Percentiles rank a stretch among this genome's conserved stretches.
Evolutionary conservation across 2,329 filamentous ascomycete genomes (phyloP).

Genomic region (Colletotrichum phormii): DNA sequence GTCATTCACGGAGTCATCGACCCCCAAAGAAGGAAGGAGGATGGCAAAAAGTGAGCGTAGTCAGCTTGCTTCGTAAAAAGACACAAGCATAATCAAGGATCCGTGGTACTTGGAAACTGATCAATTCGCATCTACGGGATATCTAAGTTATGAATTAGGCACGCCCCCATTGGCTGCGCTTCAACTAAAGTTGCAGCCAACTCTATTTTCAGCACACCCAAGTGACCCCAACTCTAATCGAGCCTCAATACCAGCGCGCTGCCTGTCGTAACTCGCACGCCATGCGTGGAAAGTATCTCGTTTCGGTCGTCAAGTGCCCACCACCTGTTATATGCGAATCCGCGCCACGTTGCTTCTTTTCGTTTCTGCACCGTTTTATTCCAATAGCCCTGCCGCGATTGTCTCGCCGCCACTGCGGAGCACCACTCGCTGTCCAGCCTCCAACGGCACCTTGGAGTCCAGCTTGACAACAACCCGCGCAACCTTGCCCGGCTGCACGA

Average conservation of each 20-base stretch:
- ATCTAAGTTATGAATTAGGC: conserved; percentile 2
- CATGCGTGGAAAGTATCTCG: background rate
- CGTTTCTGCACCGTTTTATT: conserved; percentile 56
- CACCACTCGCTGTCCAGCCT: conserved; percentile 83
- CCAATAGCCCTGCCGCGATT: conserved; percentile 87
- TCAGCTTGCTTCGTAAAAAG: background rate
- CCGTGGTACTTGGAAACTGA: conserved; percentile 2
- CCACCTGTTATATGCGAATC: background rate
- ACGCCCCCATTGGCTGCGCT: conserved; percentile 12
- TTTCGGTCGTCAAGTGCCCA: background rate
- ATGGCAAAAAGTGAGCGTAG: background rate
- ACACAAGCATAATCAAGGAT: background rate
- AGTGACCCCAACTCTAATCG: conserved; percentile 21
- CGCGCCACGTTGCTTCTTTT: conserved; percentile 17
- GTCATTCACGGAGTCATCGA: background rate
- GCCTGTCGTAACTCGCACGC: background rate
- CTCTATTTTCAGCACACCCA: conserved; percentile 23
- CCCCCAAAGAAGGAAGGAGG: background rate
- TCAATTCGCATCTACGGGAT: background rate
- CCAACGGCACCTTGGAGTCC: conserved; percentile 80
- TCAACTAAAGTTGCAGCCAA: conserved; percentile 13
- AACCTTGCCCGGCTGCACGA: conserved; percentile 83
- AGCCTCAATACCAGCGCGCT: conserved; percentile 21
- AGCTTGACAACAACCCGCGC: conserved; percentile 83
- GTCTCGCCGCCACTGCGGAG: conserved; percentile 85